Percentiles rank a stretch among this genome's conserved stretches.
Evolutionary conservation across 306 rosid genomes (phyloP).

Genomic region (Sophora flavescens): DNA sequence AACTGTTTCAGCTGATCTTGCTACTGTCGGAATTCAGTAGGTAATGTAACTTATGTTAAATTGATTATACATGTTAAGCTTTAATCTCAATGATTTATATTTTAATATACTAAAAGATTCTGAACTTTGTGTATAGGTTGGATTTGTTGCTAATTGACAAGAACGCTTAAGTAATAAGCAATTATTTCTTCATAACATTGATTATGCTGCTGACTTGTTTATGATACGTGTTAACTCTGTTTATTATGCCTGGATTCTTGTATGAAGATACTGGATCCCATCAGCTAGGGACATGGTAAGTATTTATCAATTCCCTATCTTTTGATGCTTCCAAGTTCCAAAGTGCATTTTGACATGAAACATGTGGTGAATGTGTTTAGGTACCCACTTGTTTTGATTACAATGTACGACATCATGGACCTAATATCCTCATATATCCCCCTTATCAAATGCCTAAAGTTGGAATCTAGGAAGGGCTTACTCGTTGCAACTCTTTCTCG

Average conservation of each 20-base stretch:
- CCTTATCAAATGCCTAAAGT: slow-evolving; percentile 51
- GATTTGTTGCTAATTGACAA: no score
- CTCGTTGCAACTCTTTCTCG: no score
- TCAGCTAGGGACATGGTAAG: no score
- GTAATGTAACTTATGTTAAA: slow-evolving; percentile 45
- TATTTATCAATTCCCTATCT: background rate
- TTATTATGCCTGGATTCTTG: no score
- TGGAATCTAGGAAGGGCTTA: no score
- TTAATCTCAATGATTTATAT: background rate
- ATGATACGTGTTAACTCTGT: no score
- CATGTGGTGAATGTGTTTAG: slow-evolving; percentile 44
- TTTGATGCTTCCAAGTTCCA: background rate
- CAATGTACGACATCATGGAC: slow-evolving; percentile 66
- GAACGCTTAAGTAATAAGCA: no score
- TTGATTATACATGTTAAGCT: background rate
- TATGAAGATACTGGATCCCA: no score
- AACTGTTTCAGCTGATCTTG: slow-evolving; percentile 83
- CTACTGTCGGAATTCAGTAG: slow-evolving; percentile 67
- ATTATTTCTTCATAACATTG: no score
- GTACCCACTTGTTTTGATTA: slow-evolving; percentile 76
- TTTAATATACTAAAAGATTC: background rate
- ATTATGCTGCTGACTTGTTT: no score
- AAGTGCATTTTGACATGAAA: background rate
- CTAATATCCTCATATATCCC: slow-evolving; percentile 73
- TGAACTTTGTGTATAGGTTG: background rate